Conservation (phyloP, 78 protist genomes). For the Planoprotostelium fungivorum region DNA sequence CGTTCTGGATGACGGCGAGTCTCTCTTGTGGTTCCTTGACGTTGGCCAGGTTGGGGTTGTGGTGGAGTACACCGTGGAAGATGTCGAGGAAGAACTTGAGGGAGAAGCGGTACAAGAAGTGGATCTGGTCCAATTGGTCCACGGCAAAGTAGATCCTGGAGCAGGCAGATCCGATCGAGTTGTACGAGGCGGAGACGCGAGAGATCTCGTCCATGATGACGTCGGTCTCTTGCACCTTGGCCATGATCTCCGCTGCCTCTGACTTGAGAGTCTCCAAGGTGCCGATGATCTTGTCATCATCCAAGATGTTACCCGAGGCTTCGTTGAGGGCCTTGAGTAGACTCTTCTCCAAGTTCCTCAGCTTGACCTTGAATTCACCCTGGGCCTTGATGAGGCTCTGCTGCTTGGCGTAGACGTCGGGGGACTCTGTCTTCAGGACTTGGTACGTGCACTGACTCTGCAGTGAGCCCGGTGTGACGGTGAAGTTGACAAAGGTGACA, state of each 20-base stretch:
- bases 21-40: slow-evolving; percentile 62
- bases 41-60: slow-evolving; percentile 22
- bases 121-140: slow-evolving; percentile 73
- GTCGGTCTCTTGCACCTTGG: slow-evolving; percentile 76
- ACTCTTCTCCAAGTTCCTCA: slow-evolving; percentile 84
- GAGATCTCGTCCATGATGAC: slow-evolving; percentile 59
- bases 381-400: slow-evolving; percentile 80
- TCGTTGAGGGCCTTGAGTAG: slow-evolving; percentile 78
- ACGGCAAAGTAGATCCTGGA: slow-evolving; percentile 80
- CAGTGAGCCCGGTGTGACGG: slow-evolving; percentile 84
- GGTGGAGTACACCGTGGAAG: slow-evolving; percentile 58
- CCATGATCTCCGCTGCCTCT: slow-evolving; percentile 70
- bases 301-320: slow-evolving; percentile 82
- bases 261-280: slow-evolving; percentile 81
- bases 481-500: slow-evolving; percentile 92
- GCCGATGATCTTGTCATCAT: slow-evolving; percentile 84
- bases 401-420: slow-evolving; percentile 84
- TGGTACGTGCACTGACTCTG: slow-evolving; percentile 60
- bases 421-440: slow-evolving; percentile 66
- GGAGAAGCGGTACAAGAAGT: slow-evolving; percentile 90
- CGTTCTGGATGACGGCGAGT: slow-evolving; percentile 31
- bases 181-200: slow-evolving; percentile 56
- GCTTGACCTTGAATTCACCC: slow-evolving; percentile 85
- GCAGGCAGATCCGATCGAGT: slow-evolving; percentile 71
- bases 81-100: slow-evolving; percentile 81